These are phyloP conservation scores for Marasmius oreades DNA, from an alignment of 1,284 basidiomycete species.

Conservation along the genomic window DNA sequence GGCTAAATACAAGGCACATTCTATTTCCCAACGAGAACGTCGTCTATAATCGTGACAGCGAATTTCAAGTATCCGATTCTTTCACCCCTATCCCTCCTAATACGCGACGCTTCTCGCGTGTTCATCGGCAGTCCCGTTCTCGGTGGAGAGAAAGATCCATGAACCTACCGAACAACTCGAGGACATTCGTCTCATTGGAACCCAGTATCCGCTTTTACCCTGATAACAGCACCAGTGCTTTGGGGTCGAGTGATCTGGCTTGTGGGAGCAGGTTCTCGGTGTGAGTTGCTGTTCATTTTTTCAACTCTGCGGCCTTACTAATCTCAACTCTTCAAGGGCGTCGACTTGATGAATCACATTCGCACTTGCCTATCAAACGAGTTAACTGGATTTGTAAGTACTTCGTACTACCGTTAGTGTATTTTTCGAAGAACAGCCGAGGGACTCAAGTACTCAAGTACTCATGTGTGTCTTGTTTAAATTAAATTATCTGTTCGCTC, in stretches of 20 bases:
- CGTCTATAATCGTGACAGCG: not conserved
- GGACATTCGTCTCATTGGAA: not conserved
- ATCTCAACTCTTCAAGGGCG: too few species aligned
- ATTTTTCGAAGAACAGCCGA: too few species aligned
- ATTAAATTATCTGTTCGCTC: too few species aligned
- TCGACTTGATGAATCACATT: too few species aligned
- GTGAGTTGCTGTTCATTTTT: too few species aligned
- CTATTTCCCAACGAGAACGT: not conserved
- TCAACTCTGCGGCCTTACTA: too few species aligned
- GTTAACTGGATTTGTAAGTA: too few species aligned
- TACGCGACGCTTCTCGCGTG: not conserved
- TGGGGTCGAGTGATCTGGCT: not conserved
- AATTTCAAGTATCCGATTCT: not conserved
- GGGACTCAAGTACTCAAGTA: too few species aligned
- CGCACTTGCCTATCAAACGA: too few species aligned
- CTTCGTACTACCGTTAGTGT: too few species aligned
- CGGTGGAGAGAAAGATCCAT: not conserved
- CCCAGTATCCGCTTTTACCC: not conserved
- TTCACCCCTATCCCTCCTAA: not conserved
- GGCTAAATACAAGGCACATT: slow-evolving; percentile 4
- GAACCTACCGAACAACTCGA: not conserved
- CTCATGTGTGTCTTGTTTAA: not conserved
- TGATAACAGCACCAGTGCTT: not conserved
- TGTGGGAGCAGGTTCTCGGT: not conserved
- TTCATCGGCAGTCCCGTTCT: not conserved